phyloP scores from a whole-genome alignment of 768 basidiomycete species.

The Tremella yokohamensis region DNA sequence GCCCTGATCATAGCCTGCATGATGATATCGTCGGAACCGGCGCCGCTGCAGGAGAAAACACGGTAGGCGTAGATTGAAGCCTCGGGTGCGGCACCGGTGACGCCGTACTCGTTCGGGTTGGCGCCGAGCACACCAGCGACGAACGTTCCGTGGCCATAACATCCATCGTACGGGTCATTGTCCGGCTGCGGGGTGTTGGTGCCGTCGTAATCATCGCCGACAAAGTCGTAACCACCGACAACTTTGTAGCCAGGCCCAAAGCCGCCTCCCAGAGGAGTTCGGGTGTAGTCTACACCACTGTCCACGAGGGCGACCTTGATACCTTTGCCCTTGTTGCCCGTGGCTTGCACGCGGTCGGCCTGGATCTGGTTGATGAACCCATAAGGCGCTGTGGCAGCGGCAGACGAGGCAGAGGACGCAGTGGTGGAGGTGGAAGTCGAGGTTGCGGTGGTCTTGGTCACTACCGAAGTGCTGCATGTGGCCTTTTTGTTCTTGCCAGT shows the following conservation, averaged over 20 bases:
- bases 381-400: conserved; percentile 15
- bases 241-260: conserved; percentile 50
- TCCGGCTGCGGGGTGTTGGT: conserved; percentile 39
- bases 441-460: conserved; percentile 1
- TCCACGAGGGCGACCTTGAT: conserved; percentile 65
- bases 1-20: conserved; percentile 57
- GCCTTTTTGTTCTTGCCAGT: conserved; percentile 1
- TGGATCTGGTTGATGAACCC: conserved; percentile 51
- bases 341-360: conserved; percentile 64
- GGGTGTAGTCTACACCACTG: conserved; percentile 46
- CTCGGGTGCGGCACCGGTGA: conserved; percentile 67
- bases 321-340: conserved; percentile 63
- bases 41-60: conserved; percentile 62
- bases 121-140: conserved; percentile 54
- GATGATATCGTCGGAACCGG: conserved; percentile 51
- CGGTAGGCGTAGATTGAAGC: conserved; percentile 57
- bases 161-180: conserved; percentile 47
- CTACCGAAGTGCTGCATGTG: not conserved
- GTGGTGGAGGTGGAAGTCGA: conserved; percentile 8
- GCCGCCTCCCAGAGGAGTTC: conserved; percentile 49
- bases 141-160: conserved; percentile 50
- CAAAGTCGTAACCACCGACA: conserved; percentile 51
- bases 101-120: conserved; percentile 59
- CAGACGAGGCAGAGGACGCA: conserved; percentile 19
- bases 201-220: conserved; percentile 44